phyloP scores from a whole-genome alignment of 148 eudicot genomes.

The Silene latifolia region DNA sequence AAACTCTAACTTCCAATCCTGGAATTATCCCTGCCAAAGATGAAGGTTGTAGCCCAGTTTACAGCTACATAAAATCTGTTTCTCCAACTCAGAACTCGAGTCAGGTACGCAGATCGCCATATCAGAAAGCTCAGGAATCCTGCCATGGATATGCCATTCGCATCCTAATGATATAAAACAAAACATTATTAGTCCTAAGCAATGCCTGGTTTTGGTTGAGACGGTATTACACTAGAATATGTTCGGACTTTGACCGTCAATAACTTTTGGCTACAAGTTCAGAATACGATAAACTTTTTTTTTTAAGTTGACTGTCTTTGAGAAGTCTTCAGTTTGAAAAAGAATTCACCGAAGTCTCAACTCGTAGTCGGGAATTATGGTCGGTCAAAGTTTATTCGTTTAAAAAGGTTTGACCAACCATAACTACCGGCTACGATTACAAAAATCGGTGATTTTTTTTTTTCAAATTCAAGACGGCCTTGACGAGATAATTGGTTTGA shows the following conservation, averaged over 20 bases:
- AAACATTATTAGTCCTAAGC: not conserved
- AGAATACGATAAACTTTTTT: too few relatives aligned
- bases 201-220: not conserved
- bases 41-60: slow-evolving; percentile 82
- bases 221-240: not conserved
- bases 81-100: slow-evolving; percentile 86
- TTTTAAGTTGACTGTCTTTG: too few relatives aligned
- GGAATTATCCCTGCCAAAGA: slow-evolving; percentile 78
- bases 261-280: too few relatives aligned
- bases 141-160: slow-evolving; percentile 58
- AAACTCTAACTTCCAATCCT: slow-evolving; percentile 36
- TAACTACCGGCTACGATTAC: too few relatives aligned
- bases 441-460: too few relatives aligned
- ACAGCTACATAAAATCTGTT: slow-evolving; percentile 79
- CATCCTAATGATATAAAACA: slow-evolving; percentile 39
- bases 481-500: too few relatives aligned
- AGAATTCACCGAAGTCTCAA: too few relatives aligned
- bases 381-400: too few relatives aligned
- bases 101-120: slow-evolving; percentile 92
- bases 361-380: too few relatives aligned
- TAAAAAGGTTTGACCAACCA: too few relatives aligned
- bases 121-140: slow-evolving; percentile 88
- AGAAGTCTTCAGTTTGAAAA: too few relatives aligned
- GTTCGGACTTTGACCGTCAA: not conserved
- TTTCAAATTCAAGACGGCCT: too few relatives aligned